These are phyloP conservation scores for Pseudogymnoascus verrucosus DNA, from an alignment of 2,329 filamentous ascomycete genomes.

Conservation along the genomic window DNA sequence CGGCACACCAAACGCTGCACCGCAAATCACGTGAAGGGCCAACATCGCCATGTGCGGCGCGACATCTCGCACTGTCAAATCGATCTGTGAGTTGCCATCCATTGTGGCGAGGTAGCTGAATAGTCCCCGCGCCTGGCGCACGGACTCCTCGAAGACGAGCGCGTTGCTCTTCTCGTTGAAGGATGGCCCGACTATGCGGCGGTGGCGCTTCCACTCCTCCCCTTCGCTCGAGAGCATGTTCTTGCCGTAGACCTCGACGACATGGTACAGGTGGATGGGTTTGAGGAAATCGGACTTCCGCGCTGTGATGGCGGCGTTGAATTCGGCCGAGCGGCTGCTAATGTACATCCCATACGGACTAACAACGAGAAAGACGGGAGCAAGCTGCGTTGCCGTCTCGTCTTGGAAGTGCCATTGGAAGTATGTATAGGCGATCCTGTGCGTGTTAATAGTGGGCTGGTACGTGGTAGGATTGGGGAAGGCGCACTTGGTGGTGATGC, in stretches of 20 bases:
- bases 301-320: neutral
- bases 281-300: constrained; percentile 23
- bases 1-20: constrained; percentile 39
- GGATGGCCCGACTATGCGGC: constrained; percentile 25
- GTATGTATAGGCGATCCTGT: neutral
- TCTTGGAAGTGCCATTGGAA: constrained; percentile 1
- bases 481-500: constrained; percentile 5
- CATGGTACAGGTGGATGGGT: constrained; percentile 22
- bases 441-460: neutral
- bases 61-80: constrained; percentile 32
- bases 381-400: neutral
- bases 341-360: constrained; percentile 6
- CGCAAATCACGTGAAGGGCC: constrained; percentile 45
- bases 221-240: constrained; percentile 27
- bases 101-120: constrained; percentile 31
- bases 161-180: constrained; percentile 40
- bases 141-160: constrained; percentile 34
- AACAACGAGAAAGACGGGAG: neutral
- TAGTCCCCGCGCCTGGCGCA: constrained; percentile 39
- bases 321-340: neutral
- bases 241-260: constrained; percentile 26
- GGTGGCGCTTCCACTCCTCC: constrained; percentile 26
- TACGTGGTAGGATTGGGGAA: neutral
- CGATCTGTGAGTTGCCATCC: constrained; percentile 10
- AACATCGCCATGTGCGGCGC: constrained; percentile 40